Conservation (phyloP, 2,329 filamentous ascomycete genomes). For the Aspergillus unguis region DNA sequence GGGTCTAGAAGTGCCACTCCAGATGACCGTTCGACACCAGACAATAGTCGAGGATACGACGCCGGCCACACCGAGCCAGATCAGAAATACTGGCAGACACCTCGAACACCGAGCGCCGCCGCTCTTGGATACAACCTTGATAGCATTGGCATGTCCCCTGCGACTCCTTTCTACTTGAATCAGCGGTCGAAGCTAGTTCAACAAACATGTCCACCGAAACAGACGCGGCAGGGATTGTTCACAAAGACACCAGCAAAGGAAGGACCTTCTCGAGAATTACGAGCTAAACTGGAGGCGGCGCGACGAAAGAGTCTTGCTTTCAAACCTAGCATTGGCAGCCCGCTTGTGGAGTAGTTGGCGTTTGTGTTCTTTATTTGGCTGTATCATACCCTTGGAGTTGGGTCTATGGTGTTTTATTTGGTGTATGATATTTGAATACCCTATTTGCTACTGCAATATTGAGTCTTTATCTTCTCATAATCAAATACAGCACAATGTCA, state of each 20-base stretch:
- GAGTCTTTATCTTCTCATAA: too few species aligned
- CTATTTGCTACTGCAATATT: not conserved
- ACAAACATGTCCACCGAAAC: constrained; percentile 55
- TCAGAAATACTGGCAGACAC: constrained; percentile 24
- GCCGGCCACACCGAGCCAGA: constrained; percentile 20
- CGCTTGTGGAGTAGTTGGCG: constrained; percentile 7
- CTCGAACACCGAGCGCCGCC: constrained; percentile 32
- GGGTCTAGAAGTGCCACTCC: constrained; percentile 36
- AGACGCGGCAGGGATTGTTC: constrained; percentile 44
- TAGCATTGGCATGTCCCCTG: constrained; percentile 42
- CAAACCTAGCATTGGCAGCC: constrained; percentile 9
- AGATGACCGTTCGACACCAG: constrained; percentile 14
- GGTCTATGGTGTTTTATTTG: not conserved
- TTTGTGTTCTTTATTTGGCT: not conserved
- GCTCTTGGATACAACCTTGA: constrained; percentile 36
- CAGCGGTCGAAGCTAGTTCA: constrained; percentile 46
- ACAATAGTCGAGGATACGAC: constrained; percentile 10
- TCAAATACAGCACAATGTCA: not conserved
- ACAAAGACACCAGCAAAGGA: constrained; percentile 24
- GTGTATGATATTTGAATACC: not conserved
- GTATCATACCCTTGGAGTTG: not conserved
- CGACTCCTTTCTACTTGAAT: constrained; percentile 46
- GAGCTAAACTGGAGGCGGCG: constrained; percentile 62
- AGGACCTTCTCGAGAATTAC: constrained; percentile 42
- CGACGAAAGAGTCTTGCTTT: constrained; percentile 65